Percentiles rank a stretch among this genome's conserved stretches.
phyloP scores from a whole-genome alignment of 208 protist genomes.

The Trypanosoma cruzi region DNA sequence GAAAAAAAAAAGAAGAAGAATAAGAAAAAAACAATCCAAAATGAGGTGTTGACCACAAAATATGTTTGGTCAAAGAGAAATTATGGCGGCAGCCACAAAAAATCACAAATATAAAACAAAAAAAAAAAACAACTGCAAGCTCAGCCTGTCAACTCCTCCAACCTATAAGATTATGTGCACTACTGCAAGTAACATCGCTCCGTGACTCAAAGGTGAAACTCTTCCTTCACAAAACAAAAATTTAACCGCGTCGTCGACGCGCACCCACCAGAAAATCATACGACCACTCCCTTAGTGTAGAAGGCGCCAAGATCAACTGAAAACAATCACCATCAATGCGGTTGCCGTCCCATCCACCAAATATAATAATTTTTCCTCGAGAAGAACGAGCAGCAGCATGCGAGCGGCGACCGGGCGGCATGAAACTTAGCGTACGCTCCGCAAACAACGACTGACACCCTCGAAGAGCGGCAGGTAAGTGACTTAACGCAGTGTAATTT shows the following conservation, averaged over 20 bases:
- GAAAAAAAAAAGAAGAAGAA: conserved; percentile 4
- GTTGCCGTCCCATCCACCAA: conserved; percentile 19
- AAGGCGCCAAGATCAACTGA: conserved; percentile 3
- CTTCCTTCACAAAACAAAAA: background rate
- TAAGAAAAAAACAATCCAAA: background rate
- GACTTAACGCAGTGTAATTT: background rate
- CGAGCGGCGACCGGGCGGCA: conserved; percentile 8
- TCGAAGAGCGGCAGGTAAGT: background rate
- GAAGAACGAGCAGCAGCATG: conserved; percentile 7
- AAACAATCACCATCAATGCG: conserved; percentile 13
- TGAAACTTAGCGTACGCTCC: background rate
- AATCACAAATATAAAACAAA: no score
- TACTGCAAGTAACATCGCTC: no score
- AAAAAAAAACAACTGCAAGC: no score
- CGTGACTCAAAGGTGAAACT: no score
- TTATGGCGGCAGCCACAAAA: no score
- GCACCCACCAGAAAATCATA: conserved; percentile 4
- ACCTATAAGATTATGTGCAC: no score
- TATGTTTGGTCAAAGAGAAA: no score
- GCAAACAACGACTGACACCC: background rate
- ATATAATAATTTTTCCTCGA: conserved; percentile 16
- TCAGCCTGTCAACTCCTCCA: no score
- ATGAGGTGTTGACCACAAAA: no score
- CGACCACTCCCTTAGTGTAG: conserved; percentile 5
- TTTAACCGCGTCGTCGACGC: background rate